Conservation (phyloP, 768 basidiomycete genomes). For the Termitomyces sp. region DNA sequence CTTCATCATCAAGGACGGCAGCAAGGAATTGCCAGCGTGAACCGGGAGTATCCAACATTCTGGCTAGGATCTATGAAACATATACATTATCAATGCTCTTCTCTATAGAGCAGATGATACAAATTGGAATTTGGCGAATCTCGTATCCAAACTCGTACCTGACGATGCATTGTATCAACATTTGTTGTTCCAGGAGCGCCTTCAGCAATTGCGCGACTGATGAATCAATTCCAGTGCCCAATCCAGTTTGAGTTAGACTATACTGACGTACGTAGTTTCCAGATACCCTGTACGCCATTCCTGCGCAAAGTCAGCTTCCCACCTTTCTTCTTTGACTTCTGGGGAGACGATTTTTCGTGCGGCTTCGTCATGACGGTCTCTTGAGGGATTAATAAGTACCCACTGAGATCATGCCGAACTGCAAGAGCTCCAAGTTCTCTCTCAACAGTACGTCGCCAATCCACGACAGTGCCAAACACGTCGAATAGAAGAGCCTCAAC, state of each 20-base stretch:
- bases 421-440: slow-evolving; percentile 24
- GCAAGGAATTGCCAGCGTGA: slow-evolving; percentile 50
- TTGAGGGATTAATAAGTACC: not conserved
- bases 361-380: not conserved
- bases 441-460: slow-evolving; percentile 35
- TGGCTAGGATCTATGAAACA: slow-evolving; percentile 47
- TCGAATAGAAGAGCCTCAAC: slow-evolving; percentile 46
- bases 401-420: slow-evolving; percentile 12
- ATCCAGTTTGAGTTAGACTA: not conserved
- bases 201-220: slow-evolving; percentile 38
- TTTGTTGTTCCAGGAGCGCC: slow-evolving; percentile 46
- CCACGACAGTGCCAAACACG: slow-evolving; percentile 48
- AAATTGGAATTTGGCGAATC: not conserved
- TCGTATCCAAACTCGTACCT: slow-evolving; percentile 28
- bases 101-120: not conserved
- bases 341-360: not conserved
- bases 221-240: not conserved
- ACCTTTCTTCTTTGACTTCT: slow-evolving; percentile 26
- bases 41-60: slow-evolving; percentile 37
- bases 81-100: not conserved
- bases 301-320: slow-evolving; percentile 42
- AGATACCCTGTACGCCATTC: slow-evolving; percentile 58
- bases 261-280: slow-evolving; percentile 35
- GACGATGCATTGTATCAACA: slow-evolving; percentile 52
- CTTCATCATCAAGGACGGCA: slow-evolving; percentile 36